Evolutionary conservation across 345 rosid species (phyloP).

Genomic region (Eucalyptus pauciflora): DNA sequence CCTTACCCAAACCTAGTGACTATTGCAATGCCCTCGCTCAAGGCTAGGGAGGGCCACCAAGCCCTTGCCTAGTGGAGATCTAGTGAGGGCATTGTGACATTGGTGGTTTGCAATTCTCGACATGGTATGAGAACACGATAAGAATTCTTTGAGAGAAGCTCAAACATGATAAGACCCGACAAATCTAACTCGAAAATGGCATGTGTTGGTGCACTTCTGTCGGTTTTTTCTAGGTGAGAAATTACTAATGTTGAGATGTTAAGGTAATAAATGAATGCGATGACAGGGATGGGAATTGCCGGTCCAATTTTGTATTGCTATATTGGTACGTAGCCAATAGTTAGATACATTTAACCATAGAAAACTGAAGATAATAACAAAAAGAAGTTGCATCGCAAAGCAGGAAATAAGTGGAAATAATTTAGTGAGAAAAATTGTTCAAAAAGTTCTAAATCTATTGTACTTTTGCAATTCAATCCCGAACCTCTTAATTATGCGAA

Average conservation of each 20-base stretch:
- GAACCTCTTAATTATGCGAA: too few relatives aligned
- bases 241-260: not conserved
- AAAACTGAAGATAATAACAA: not conserved
- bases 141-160: not conserved
- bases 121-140: not conserved
- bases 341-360: not conserved
- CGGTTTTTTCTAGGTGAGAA: not conserved
- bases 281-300: not conserved
- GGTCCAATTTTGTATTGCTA: not conserved
- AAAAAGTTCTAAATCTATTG: too few relatives aligned
- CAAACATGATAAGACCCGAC: not conserved
- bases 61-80: not conserved
- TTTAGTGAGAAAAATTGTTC: not conserved
- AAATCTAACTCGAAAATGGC: not conserved
- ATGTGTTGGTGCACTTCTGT: not conserved
- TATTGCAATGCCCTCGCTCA: fast-evolving
- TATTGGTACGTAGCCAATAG: not conserved
- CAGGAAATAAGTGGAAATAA: not conserved
- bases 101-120: not conserved
- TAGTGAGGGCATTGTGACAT: fast-evolving
- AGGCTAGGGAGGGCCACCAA: not conserved
- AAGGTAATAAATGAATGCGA: not conserved
- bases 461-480: too few relatives aligned
- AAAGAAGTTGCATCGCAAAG: not conserved
- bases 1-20: fast-evolving